Evolutionary conservation across 352 stramenopile genomes (phyloP).

Genomic region (Globisporangium sylvaticum): DNA sequence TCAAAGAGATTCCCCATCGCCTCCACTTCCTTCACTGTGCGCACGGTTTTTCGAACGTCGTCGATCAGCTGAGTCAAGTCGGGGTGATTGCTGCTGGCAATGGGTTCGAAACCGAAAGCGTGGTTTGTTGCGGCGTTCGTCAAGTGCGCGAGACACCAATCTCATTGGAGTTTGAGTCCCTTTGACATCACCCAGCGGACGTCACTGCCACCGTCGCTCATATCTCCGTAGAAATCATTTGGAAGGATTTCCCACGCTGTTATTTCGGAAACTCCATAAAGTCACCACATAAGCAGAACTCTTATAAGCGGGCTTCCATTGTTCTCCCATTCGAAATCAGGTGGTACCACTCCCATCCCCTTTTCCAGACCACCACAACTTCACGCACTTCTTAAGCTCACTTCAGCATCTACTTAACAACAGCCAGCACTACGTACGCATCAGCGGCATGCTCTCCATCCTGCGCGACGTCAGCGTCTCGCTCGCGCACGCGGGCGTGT

Average conservation of each 20-base stretch:
- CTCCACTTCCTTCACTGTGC: neutral
- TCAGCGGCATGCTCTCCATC: too few relatives aligned
- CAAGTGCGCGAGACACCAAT: neutral
- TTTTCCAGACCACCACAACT: too few relatives aligned
- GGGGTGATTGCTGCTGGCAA: neutral
- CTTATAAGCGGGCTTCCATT: too few relatives aligned
- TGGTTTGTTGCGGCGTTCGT: neutral
- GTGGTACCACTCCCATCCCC: too few relatives aligned
- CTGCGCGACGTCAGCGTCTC: too few relatives aligned
- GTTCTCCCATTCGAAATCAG: too few relatives aligned
- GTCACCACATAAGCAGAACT: too few relatives aligned
- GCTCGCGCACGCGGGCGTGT: neutral
- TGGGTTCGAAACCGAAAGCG: neutral
- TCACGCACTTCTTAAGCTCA: too few relatives aligned
- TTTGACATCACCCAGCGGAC: slow-evolving; percentile 1
- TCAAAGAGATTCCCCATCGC: neutral
- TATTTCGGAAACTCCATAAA: too few relatives aligned
- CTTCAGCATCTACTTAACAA: too few relatives aligned
- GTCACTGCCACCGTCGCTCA: neutral
- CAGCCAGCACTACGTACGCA: too few relatives aligned
- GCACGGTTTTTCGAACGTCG: neutral
- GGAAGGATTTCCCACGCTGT: too few relatives aligned
- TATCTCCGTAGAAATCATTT: neutral
- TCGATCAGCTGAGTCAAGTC: neutral
- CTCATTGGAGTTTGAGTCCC: neutral